These are phyloP conservation scores for Pythium oligandrum DNA, from an alignment of 352 stramenopile species.

Conservation along the genomic window DNA sequence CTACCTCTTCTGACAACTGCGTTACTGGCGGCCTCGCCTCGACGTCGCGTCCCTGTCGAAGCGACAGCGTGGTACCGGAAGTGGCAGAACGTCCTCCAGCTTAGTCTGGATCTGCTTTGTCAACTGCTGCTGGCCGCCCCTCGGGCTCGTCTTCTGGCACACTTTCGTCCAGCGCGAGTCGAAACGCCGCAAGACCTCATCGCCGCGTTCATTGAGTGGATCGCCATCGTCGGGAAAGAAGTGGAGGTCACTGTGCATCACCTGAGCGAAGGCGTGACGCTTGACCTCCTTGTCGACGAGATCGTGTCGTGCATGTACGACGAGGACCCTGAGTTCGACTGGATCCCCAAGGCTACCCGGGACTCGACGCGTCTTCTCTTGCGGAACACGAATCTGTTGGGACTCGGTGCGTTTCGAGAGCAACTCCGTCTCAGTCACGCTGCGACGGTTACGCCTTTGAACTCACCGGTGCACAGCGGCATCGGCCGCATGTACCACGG, in stretches of 20 bases:
- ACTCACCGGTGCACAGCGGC: conserved; percentile 3
- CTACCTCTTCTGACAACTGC: conserved; percentile 9
- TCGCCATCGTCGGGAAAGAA: conserved; percentile 2
- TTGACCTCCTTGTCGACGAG: conserved; percentile 22
- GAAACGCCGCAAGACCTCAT: not conserved
- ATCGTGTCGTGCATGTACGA: conserved; percentile 20
- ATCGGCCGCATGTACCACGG: conserved; percentile 12
- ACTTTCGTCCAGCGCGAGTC: not conserved
- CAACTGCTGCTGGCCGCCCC: conserved; percentile 9
- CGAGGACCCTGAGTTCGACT: conserved; percentile 19
- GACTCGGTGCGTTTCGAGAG: conserved; percentile 14
- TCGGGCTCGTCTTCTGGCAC: conserved; percentile 3
- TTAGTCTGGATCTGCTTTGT: conserved; percentile 17
- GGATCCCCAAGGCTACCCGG: conserved; percentile 6
- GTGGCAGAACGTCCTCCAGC: conserved; percentile 12
- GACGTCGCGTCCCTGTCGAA: not conserved
- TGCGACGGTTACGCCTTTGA: not conserved
- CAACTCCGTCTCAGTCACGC: conserved; percentile 13
- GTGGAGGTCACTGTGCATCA: conserved; percentile 8
- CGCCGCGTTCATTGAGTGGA: conserved; percentile 10
- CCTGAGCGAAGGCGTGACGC: conserved; percentile 12
- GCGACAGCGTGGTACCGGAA: conserved; percentile 13
- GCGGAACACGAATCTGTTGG: conserved; percentile 21
- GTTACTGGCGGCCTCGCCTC: conserved; percentile 4
- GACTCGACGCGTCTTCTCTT: conserved; percentile 9